phyloP scores from a whole-genome alignment of 805 yeast species.

The Candida vaughaniae region DNA sequence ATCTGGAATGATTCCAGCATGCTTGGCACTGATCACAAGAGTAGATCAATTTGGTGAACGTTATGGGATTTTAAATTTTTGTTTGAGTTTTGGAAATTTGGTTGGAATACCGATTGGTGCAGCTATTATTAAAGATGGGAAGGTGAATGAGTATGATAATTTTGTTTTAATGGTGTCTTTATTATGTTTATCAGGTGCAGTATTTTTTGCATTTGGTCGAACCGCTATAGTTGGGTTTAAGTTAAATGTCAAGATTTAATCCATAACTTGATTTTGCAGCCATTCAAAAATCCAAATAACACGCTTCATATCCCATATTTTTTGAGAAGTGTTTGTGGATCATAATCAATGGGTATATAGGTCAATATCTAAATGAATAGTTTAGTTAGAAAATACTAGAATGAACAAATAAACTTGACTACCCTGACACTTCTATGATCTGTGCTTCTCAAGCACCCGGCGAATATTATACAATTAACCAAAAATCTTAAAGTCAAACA shows the following conservation, averaged over 20 bases:
- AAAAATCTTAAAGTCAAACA: too few species aligned
- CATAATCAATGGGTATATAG: too few species aligned
- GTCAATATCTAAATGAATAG: too few species aligned
- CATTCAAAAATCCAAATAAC: too few species aligned
- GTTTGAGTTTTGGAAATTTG: constrained; percentile 25
- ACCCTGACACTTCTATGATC: too few species aligned
- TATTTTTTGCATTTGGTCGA: constrained; percentile 25
- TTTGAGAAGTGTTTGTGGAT: too few species aligned
- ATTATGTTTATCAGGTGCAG: constrained; percentile 25
- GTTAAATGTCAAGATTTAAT: constrained; percentile 19
- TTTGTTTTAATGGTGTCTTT: constrained; percentile 31
- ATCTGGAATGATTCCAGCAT: constrained; percentile 34
- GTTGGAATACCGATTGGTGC: constrained; percentile 28
- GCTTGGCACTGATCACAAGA: background rate
- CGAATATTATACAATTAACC: too few species aligned
- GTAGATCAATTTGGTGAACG: constrained; percentile 34
- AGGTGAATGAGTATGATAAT: constrained; percentile 23
- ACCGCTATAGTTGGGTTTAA: constrained; percentile 19
- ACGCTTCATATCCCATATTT: too few species aligned
- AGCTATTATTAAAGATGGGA: constrained; percentile 26
- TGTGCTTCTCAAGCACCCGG: too few species aligned
- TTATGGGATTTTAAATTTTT: constrained; percentile 31
- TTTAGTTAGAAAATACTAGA: too few species aligned
- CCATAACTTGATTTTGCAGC: constrained; percentile 1
- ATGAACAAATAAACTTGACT: too few species aligned